Evolutionary conservation across 2,329 filamentous ascomycete species (phyloP).

Genomic region (Lachnellula subtilissima): DNA sequence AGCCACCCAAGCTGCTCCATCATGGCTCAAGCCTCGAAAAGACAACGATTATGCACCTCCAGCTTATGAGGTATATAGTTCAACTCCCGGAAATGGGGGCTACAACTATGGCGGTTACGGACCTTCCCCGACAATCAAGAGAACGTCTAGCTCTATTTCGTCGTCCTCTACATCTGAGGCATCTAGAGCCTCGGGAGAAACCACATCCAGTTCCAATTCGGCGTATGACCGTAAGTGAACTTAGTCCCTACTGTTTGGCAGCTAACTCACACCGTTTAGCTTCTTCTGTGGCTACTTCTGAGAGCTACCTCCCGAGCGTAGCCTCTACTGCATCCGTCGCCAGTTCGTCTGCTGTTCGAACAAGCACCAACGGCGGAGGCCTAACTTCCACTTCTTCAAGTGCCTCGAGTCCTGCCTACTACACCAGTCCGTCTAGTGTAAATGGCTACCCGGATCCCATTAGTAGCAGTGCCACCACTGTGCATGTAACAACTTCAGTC

Average conservation of each 20-base stretch:
- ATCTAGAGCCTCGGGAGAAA: conserved; percentile 4
- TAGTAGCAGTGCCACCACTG: too few relatives aligned
- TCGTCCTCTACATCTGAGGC: conserved; percentile 6
- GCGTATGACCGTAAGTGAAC: background rate
- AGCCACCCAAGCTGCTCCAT: conserved; percentile 17
- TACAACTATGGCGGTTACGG: conserved; percentile 27
- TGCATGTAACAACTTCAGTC: too few relatives aligned
- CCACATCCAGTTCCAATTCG: conserved; percentile 4
- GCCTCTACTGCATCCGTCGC: background rate
- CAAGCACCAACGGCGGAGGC: too few relatives aligned
- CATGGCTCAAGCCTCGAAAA: conserved; percentile 21
- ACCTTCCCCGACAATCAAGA: conserved; percentile 23
- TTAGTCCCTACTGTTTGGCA: background rate
- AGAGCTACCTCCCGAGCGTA: background rate
- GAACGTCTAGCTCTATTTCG: background rate
- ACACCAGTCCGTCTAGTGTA: background rate
- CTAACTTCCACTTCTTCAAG: background rate
- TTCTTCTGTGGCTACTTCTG: background rate
- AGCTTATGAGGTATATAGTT: conserved; percentile 23
- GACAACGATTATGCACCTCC: conserved; percentile 17
- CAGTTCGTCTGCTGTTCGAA: background rate
- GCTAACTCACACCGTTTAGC: background rate
- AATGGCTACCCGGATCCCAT: too few relatives aligned
- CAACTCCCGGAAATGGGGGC: conserved; percentile 12
- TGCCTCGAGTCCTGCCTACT: too few relatives aligned